Conservation (phyloP, 768 basidiomycete species). For the Chlorophyllum brunneum region DNA sequence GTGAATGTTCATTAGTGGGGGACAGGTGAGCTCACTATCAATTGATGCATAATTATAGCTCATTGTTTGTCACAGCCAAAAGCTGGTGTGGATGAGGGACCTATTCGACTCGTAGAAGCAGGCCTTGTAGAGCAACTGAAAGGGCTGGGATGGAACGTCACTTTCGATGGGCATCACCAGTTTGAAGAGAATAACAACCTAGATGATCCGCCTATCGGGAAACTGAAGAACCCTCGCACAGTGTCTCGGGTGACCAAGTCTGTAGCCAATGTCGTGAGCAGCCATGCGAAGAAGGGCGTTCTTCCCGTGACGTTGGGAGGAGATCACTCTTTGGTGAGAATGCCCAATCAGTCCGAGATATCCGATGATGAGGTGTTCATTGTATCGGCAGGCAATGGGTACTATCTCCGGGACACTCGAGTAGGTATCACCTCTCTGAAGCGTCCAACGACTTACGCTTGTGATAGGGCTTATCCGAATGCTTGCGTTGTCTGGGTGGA, state of each 20-base stretch:
- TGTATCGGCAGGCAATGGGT: conserved; percentile 66
- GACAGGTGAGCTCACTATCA: conserved; percentile 44
- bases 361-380: conserved; percentile 1
- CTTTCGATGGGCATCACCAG: conserved; percentile 87
- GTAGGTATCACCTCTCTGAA: conserved; percentile 33
- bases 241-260: conserved; percentile 81
- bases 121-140: conserved; percentile 78
- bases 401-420: conserved; percentile 88
- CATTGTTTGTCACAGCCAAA: conserved; percentile 46
- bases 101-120: conserved; percentile 84
- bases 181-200: conserved; percentile 70
- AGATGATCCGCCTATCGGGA: conserved; percentile 79
- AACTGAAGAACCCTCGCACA: conserved; percentile 84
- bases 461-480: conserved; percentile 61
- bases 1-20: conserved; percentile 42
- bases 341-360: conserved; percentile 3
- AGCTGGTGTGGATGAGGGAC: conserved; percentile 81
- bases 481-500: conserved; percentile 95
- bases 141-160: conserved; percentile 82
- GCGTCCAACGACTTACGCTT: background rate
- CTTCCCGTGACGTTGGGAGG: conserved; percentile 92
- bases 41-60: conserved; percentile 10
- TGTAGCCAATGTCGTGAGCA: conserved; percentile 74
- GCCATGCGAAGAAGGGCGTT: conserved; percentile 71
- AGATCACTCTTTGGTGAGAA: conserved; percentile 86